Percentiles rank a stretch among this genome's conserved stretches.
These are phyloP conservation scores for Phaeosphaeriaceae sp. DNA, from an alignment of 2,329 filamentous ascomycete species.

Conservation along the genomic window DNA sequence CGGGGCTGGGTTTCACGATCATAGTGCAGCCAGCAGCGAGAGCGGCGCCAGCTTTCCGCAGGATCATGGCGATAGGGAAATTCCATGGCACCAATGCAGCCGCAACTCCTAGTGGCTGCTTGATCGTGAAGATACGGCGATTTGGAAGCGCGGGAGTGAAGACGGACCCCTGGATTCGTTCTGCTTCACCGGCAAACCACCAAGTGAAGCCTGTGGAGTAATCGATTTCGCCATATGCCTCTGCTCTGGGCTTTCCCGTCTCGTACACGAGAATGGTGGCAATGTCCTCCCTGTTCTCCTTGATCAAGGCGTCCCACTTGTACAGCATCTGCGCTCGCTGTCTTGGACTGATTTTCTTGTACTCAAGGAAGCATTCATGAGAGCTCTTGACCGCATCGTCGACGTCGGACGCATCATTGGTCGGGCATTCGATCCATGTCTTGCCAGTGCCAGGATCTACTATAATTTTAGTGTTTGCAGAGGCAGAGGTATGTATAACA, in stretches of 20 bases:
- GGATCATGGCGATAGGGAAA: slow-evolving; percentile 72
- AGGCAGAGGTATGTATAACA: not conserved
- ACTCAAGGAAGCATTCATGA: slow-evolving; percentile 66
- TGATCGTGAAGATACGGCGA: slow-evolving; percentile 73
- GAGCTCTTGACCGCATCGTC: slow-evolving; percentile 66
- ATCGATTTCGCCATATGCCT: slow-evolving; percentile 61
- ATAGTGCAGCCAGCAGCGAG: slow-evolving; percentile 77
- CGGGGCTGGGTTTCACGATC: slow-evolving; percentile 60
- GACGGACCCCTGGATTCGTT: slow-evolving; percentile 68
- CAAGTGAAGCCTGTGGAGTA: slow-evolving; percentile 62
- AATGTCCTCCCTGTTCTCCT: slow-evolving; percentile 67
- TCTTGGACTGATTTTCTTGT: slow-evolving; percentile 66
- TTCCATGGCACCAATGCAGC: slow-evolving; percentile 77
- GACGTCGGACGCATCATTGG: slow-evolving; percentile 64
- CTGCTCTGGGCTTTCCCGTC: slow-evolving; percentile 61
- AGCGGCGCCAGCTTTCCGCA: slow-evolving; percentile 72
- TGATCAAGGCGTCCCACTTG: slow-evolving; percentile 71
- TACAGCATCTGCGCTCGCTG: slow-evolving; percentile 67
- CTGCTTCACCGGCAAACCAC: slow-evolving; percentile 67
- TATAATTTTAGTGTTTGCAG: slow-evolving; percentile 12
- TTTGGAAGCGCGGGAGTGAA: slow-evolving; percentile 66
- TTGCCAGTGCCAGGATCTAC: slow-evolving; percentile 61
- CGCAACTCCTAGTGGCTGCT: slow-evolving; percentile 74
- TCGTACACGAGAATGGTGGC: slow-evolving; percentile 69
- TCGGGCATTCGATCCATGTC: slow-evolving; percentile 56